Evolutionary conservation across 1,139 yeast species (phyloP).

Genomic region (Taiozyma sp.): DNA sequence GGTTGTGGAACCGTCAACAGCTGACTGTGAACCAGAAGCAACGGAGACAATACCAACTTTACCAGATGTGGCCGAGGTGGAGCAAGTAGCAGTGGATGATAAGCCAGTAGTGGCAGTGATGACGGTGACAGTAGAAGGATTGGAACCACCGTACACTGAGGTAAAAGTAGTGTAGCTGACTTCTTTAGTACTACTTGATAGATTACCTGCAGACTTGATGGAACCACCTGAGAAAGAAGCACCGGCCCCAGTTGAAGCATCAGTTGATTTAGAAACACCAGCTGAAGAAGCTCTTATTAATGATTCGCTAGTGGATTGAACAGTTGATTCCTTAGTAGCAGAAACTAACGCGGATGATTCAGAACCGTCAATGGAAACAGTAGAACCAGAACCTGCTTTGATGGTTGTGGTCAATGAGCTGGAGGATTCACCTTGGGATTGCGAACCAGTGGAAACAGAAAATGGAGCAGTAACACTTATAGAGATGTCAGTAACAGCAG

Average conservation of each 20-base stretch:
- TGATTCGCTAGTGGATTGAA: background rate
- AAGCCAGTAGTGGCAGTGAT: background rate
- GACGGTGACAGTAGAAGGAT: background rate
- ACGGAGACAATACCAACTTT: background rate
- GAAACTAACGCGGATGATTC: background rate
- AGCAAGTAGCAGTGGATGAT: background rate
- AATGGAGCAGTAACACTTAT: background rate
- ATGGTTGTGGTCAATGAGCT: background rate
- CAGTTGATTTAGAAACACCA: no score
- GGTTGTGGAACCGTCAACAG: background rate
- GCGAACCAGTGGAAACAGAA: background rate
- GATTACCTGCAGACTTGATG: background rate
- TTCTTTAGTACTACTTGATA: background rate
- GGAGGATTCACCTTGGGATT: background rate
- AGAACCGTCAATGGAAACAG: background rate
- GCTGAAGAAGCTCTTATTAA: background rate
- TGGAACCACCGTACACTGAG: background rate
- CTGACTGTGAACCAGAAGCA: background rate
- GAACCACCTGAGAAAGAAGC: background rate
- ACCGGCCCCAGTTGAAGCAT: no score
- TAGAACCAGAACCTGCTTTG: background rate
- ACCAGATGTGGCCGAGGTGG: no score
- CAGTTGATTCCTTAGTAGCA: background rate
- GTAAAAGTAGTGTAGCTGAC: background rate
- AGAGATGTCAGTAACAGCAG: background rate